Percentiles rank a stretch among this genome's conserved stretches.
These are phyloP conservation scores for Sporothrix curviconia DNA, from an alignment of 2,329 filamentous ascomycete genomes.

Conservation along the genomic window DNA sequence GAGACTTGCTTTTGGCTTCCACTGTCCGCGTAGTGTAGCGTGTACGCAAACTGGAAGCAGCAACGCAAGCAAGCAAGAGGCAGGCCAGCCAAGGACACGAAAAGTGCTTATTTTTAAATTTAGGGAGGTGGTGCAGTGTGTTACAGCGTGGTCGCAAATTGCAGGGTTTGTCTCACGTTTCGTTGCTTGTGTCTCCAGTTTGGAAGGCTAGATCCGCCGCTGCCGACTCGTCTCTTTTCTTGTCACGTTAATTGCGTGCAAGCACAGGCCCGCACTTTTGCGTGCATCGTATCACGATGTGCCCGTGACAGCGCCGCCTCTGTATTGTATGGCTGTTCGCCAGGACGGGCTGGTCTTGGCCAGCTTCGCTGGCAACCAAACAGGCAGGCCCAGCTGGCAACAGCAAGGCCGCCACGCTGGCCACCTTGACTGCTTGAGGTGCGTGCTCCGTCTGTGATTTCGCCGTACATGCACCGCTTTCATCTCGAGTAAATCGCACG, in stretches of 20 bases:
- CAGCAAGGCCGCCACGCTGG: background rate
- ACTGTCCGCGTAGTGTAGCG: background rate
- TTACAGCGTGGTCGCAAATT: constrained; percentile 1
- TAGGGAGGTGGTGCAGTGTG: background rate
- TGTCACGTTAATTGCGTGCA: constrained; percentile 7
- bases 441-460: no score
- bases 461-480: no score
- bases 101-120: background rate
- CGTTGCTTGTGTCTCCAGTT: background rate
- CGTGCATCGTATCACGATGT: background rate
- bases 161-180: background rate
- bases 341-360: background rate
- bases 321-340: no score
- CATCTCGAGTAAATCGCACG: no score
- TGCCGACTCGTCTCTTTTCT: background rate
- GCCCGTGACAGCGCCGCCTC: background rate
- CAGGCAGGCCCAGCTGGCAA: background rate
- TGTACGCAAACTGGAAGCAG: background rate
- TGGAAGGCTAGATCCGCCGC: background rate
- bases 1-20: no score
- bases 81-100: background rate
- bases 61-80: no score
- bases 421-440: no score
- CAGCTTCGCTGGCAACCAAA: background rate
- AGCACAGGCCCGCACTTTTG: constrained; percentile 10